Evolutionary conservation across 176 grass and related monocot genomes (phyloP).

Genomic region (Cymbopogon citratus): DNA sequence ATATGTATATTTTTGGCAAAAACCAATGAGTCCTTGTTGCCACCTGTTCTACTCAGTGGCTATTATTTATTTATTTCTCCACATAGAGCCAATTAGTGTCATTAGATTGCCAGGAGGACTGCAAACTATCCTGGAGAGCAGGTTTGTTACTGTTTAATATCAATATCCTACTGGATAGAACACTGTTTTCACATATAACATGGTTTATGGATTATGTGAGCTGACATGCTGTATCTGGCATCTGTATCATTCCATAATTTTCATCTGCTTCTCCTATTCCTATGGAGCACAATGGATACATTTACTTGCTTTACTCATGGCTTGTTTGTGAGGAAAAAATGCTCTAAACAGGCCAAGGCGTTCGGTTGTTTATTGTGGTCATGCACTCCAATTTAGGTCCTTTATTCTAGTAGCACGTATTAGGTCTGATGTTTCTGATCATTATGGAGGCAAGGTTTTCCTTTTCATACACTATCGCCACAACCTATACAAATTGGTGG

Average conservation of each 20-base stretch:
- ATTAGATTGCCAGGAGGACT: constrained; percentile 23
- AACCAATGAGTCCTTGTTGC: background rate
- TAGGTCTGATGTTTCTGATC: constrained; percentile 13
- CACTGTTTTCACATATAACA: constrained; percentile 1
- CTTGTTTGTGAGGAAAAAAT: constrained; percentile 1
- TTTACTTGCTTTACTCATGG: constrained; percentile 20
- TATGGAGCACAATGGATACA: constrained; percentile 6
- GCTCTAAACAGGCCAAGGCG: background rate
- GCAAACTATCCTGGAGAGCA: constrained; percentile 38
- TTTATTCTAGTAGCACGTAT: background rate
- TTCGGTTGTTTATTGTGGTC: background rate
- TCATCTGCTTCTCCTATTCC: background rate
- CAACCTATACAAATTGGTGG: background rate
- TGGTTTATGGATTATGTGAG: constrained; percentile 12
- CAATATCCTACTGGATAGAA: constrained; percentile 10
- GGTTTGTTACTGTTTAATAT: constrained; percentile 28
- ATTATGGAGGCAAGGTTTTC: background rate
- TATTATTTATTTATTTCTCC: background rate
- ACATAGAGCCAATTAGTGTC: constrained; percentile 25
- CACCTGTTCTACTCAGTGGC: background rate
- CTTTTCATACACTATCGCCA: background rate
- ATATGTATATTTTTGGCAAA: background rate
- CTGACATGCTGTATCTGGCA: constrained; percentile 11
- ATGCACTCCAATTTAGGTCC: background rate
- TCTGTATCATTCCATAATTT: background rate